Base-by-base conservation (phyloP, 306 rosid genomes). In the Prunus armeniaca region DNA sequence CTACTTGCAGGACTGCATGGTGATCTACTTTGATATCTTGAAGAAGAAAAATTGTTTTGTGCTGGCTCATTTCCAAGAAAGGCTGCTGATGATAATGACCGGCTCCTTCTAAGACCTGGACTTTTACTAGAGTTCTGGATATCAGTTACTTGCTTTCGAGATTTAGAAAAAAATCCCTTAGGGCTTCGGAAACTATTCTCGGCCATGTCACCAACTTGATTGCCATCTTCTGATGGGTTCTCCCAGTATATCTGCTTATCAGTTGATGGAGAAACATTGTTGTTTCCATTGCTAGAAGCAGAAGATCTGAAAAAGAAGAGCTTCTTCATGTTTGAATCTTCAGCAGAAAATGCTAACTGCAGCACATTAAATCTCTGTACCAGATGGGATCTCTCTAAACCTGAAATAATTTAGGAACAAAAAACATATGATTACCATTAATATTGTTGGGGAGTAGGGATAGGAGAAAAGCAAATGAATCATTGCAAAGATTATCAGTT, bases 281-380 rank as follows among this genome's bases (percentile, higher is more conserved):
- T 83, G 81, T 81, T 86, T 38, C 43, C 43, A 34, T 87, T 80
- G 84, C 86, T 81, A 41, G 96, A 81, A 13, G 85, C 83, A 54
- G 97, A 89, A 47, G 97, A 86, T 84, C 87, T 89, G 78, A 95
- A 92, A 87, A 83, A 90, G 83, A 95, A 95, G 28, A 90, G 82
- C 82, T 89, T 92, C 97, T 88, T 95, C 98, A 95, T 92, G 67
- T 67, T 79, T 77, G 58, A 62, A 74, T 51, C 81, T 77, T 80
- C 65, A 18, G 71, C 78, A 38, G 19, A 69, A 73, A 68, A 55
- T 69, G 76, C 86, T 61, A 71, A 67, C 63, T 30, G 60, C 52
- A 78, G 84, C 47, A 80, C 87, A 86, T 80, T 64, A 76, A 84
- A 77, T 18, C 73, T 66, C 43, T 73, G 65, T 47, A 69, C 78